Evolutionary conservation across 345 rosid species (phyloP), one percentile per base, ranked within the genome.

Genomic region (Aegle marmelos): DNA sequence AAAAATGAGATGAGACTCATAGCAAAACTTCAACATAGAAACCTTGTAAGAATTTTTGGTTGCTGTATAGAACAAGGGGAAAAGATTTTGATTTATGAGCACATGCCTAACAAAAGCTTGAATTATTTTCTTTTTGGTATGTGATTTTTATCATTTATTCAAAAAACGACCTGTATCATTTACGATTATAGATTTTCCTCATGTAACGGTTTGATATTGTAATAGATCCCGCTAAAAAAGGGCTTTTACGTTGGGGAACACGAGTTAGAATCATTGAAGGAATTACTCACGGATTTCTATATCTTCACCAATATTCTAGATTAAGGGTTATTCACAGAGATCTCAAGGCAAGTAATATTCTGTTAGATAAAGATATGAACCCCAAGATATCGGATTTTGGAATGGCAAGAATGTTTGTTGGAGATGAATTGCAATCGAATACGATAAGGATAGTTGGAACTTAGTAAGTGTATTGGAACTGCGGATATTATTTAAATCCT

Each of bases 331-430:
- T 77, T 14, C 80, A 77, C 34, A 69, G 80, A 10, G 75, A 77
- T 69, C 60, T 77, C 1, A 77, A 77, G n/a, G 68, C 68, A 1
- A 70, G 75, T 2, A 78, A 78, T 9, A 61, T 78, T 8, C 34
- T 78, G 3, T 37, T 78, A 41, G 80, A 69, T 25, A 3, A n/a
- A 17, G 60, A 77, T 5, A n/a, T 68, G 48, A 69, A 69, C 11
- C 80, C 80, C 9, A 77, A 69, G 41, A 69, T 77, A 27, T 77
- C 80, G 0, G 80, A 77, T 27, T 77, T 77, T 39, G 80, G 80
- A 4, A 9, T 77, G 37, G 79, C 79, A 56, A 77, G 67, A 68
- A 25, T 57, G 13, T 66, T 77, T 56, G 34, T 39, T 7, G 72
- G 10, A 21, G 72, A 68, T 24, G 72, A 39, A 7, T 10, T n/a